Conservation (phyloP, 768 basidiomycete genomes). For the Calocybe gangraenosa region DNA sequence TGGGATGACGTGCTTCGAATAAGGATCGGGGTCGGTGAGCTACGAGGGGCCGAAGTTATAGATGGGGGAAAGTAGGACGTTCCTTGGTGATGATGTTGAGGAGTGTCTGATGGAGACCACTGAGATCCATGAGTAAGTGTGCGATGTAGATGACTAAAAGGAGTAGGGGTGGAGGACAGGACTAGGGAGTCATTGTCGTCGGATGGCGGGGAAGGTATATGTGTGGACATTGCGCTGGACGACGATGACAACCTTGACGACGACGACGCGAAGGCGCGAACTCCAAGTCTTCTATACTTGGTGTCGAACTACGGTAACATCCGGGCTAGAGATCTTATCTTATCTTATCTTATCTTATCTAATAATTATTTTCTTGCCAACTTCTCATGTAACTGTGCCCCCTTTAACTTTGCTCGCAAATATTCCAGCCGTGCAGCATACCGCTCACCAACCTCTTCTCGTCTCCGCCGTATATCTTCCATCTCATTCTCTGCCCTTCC, state of each 20-base stretch:
- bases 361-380: constrained; percentile 54
- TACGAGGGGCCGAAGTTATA: constrained; percentile 36
- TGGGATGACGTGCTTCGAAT: constrained; percentile 49
- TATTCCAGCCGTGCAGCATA: constrained; percentile 79
- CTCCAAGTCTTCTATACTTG: background rate
- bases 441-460: constrained; percentile 65
- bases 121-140: constrained; percentile 51
- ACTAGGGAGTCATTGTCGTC: constrained; percentile 30
- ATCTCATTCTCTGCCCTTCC: constrained; percentile 52
- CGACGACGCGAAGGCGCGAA: background rate
- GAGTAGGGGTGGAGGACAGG: constrained; percentile 42
- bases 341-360: constrained; percentile 24
- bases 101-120: constrained; percentile 55
- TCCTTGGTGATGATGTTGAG: constrained; percentile 63
- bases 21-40: constrained; percentile 38
- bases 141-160: constrained; percentile 35
- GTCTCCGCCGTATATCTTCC: constrained; percentile 62
- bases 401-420: constrained; percentile 76
- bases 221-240: constrained; percentile 22
- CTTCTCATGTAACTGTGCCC: constrained; percentile 81
- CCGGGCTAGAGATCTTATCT: no score
- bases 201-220: constrained; percentile 25
- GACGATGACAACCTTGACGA: constrained; percentile 16
- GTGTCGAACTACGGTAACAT: background rate
- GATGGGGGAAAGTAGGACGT: constrained; percentile 57